phyloP scores from a whole-genome alignment of 2,329 filamentous ascomycete genomes.

The Zasmidium cellare region DNA sequence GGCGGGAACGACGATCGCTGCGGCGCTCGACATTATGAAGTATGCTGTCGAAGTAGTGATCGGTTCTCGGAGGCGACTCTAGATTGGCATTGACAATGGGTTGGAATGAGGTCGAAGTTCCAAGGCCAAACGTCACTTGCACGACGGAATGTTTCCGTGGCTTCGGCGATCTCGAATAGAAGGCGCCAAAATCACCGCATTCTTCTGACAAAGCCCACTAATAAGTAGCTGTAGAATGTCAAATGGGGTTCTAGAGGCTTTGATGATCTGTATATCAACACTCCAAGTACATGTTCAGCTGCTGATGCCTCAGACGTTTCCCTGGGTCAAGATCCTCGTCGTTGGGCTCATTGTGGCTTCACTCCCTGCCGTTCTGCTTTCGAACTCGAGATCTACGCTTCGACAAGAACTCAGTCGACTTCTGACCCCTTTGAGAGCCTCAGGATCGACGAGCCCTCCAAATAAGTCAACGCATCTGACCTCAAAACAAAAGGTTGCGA shows the following conservation, averaged over 20 bases:
- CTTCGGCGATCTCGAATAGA: neutral
- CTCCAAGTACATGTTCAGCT: neutral
- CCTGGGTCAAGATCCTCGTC: conserved; percentile 19
- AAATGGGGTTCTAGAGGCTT: neutral
- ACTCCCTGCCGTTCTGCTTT: conserved; percentile 7
- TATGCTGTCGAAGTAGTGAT: neutral
- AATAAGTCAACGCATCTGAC: neutral
- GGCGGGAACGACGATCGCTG: conserved; percentile 71
- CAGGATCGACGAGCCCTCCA: neutral
- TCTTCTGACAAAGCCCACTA: neutral
- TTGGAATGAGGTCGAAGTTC: neutral
- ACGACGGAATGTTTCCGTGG: neutral
- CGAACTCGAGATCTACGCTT: neutral
- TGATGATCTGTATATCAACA: neutral
- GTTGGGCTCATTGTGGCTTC: conserved; percentile 16
- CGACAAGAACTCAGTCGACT: neutral
- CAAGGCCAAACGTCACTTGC: neutral
- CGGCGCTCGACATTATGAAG: conserved; percentile 35
- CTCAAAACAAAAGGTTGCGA: neutral
- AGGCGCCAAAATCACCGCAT: too few relatives aligned
- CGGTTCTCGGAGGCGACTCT: neutral
- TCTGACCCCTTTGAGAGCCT: neutral
- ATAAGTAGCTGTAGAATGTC: neutral
- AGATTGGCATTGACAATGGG: neutral
- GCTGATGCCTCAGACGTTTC: conserved; percentile 11